phyloP scores from a whole-genome alignment of 2,329 filamentous ascomycete genomes.

The Setomelanomma holmii region DNA sequence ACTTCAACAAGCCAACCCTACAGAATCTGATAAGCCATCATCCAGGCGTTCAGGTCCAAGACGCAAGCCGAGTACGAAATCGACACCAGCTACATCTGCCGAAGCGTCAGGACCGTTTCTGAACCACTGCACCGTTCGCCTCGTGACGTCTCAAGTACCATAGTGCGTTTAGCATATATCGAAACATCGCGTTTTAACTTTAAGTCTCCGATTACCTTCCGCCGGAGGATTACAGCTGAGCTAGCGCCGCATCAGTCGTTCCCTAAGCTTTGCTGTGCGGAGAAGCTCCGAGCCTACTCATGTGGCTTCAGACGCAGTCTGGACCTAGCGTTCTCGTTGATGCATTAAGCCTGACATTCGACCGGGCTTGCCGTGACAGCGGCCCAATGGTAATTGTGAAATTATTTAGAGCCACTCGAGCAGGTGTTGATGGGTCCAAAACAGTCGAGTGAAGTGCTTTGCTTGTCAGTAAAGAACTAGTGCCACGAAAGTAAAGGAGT shows the following conservation, averaged over 20 bases:
- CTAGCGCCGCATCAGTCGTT: not conserved
- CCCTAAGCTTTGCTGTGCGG: slow-evolving; percentile 2
- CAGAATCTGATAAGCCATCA: too few species aligned
- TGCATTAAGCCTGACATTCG: not conserved
- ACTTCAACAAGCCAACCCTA: too few species aligned
- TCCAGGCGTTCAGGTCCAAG: too few species aligned
- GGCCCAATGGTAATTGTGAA: not conserved
- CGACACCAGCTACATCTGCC: too few species aligned
- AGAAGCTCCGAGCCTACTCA: slow-evolving; percentile 6
- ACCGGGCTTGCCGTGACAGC: not conserved
- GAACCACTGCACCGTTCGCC: not conserved
- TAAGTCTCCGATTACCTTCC: not conserved
- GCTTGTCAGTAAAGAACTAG: too few species aligned
- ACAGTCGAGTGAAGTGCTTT: too few species aligned
- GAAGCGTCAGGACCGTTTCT: not conserved
- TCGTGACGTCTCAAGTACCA: too few species aligned
- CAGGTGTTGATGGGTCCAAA: too few species aligned
- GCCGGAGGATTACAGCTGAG: slow-evolving; percentile 1
- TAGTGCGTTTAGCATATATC: not conserved
- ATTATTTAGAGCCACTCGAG: too few species aligned
- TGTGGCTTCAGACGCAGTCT: slow-evolving; percentile 2
- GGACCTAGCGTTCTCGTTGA: not conserved
- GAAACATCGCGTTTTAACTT: not conserved
- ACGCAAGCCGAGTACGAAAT: not conserved
- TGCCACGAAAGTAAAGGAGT: too few species aligned